These are phyloP conservation scores for Boletus sensibilis DNA, from an alignment of 768 basidiomycete genomes.

Conservation along the genomic window DNA sequence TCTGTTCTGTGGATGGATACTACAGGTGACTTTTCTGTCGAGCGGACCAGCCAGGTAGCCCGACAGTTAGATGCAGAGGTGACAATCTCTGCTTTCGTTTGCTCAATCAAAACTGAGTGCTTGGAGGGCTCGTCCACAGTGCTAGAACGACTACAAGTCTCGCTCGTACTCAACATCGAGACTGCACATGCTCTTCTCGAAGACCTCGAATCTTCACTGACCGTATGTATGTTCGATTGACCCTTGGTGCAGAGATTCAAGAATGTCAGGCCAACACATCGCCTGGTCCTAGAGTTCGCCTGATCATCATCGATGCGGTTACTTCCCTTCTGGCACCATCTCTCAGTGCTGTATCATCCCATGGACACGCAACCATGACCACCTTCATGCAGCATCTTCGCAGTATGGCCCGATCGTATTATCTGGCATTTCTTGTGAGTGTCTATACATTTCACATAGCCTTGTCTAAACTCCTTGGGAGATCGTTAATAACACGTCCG, in stretches of 20 bases:
- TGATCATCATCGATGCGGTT: constrained; percentile 63
- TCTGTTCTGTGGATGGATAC: constrained; percentile 71
- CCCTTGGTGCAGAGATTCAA: constrained; percentile 1
- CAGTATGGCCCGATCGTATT: constrained; percentile 42
- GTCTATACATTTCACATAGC: not conserved
- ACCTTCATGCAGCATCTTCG: constrained; percentile 68
- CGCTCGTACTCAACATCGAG: constrained; percentile 58
- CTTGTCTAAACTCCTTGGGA: constrained; percentile 25
- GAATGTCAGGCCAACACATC: constrained; percentile 9
- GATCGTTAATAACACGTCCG: constrained; percentile 62
- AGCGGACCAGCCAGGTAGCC: constrained; percentile 43
- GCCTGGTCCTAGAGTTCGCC: constrained; percentile 32
- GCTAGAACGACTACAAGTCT: constrained; percentile 58
- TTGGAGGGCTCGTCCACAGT: constrained; percentile 32
- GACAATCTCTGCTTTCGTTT: constrained; percentile 16
- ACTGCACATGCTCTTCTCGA: constrained; percentile 51
- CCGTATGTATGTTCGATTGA: constrained; percentile 21
- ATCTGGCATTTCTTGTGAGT: constrained; percentile 55
- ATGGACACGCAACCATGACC: constrained; percentile 76
- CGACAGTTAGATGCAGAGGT: constrained; percentile 24
- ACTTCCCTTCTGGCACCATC: constrained; percentile 63
- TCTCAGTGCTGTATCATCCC: constrained; percentile 63
- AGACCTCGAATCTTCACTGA: constrained; percentile 34
- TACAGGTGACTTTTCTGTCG: constrained; percentile 60
- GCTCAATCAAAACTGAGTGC: constrained; percentile 2